These are phyloP conservation scores for Hemisphaericaspora nanyangensis DNA, from an alignment of 805 yeast genomes.

Conservation along the genomic window DNA sequence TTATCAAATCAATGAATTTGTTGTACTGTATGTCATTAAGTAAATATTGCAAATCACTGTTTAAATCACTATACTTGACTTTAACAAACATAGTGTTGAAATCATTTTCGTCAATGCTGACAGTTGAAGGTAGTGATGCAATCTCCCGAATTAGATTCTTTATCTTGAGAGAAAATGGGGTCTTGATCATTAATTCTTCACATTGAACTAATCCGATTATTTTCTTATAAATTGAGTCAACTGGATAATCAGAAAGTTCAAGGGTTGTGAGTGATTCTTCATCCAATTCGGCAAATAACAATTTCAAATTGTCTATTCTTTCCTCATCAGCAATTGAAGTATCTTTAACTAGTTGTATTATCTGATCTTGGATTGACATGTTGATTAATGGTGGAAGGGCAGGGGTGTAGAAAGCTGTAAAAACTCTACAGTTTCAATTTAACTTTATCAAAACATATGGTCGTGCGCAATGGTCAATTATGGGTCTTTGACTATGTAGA, in stretches of 20 bases:
- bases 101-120: not conserved
- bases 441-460: no score
- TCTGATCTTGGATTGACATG: not conserved
- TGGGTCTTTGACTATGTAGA: no score
- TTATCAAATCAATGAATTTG: slow-evolving; percentile 25
- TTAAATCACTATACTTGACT: slow-evolving; percentile 29
- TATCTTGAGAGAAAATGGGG: not conserved
- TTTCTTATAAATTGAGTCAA: not conserved
- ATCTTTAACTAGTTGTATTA: not conserved
- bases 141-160: not conserved
- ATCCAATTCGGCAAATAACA: not conserved
- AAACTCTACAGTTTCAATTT: no score
- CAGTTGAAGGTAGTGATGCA: not conserved
- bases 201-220: not conserved
- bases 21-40: slow-evolving; percentile 9
- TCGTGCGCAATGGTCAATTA: no score
- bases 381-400: no score
- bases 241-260: not conserved
- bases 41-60: slow-evolving; percentile 29
- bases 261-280: not conserved
- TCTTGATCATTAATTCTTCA: slow-evolving; percentile 1
- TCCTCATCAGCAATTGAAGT: slow-evolving; percentile 1
- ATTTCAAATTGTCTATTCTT: not conserved
- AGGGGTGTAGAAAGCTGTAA: no score
- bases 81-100: slow-evolving; percentile 10